Base-by-base conservation (phyloP, 257 asterid genomes). In the Primulina huaijiensis region DNA sequence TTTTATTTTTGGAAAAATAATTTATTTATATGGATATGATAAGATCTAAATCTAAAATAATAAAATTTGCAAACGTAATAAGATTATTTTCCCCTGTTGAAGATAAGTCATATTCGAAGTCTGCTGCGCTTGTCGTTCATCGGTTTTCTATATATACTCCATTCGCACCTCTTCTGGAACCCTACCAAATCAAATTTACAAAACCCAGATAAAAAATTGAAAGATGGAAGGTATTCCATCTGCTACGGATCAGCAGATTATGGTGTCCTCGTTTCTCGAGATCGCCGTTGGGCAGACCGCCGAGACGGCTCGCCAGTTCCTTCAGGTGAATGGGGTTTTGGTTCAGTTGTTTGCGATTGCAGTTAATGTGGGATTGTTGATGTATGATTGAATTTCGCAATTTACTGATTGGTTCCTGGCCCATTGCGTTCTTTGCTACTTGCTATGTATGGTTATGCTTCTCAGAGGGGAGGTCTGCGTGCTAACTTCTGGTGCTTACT, bases 291-390 rank as follows among this genome's bases (percentile, higher is more conserved):
- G 97, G 64, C 95, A 92, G 62, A 78, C 86, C 40, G 81, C 90
- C 61, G 96, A 85, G 7, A 92, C 90, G 35, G 98, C 98, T 65
- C 91, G 90, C 59, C 97, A 88, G 68, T 92, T 92, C 69, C 95
- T 92, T 65, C 89, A 90, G 98, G 98, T 90, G 66, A 25, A 34
- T 12, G 59, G 34, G 67, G 40, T 74, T 50, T 30, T 37, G 17
- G 4, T 40, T 40, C 43, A 23, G 37, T 38, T 64, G 23, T n/a
- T 37, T 38, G n/a, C 16, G 30, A 53, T 27, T 74, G 1, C 53
- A 40, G 63, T 19, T 7, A 25, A 33, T 64, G 33, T 3, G 65
- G 25, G 30, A 21, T 64, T 60, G 19, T 2, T 63, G 10, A 61
- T 46, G 29, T 14, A 2, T 33, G 5, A 50, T 10, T 25, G 1